Conservation (phyloP, 1,284 basidiomycete species). For the Puccinia novopanici region DNA sequence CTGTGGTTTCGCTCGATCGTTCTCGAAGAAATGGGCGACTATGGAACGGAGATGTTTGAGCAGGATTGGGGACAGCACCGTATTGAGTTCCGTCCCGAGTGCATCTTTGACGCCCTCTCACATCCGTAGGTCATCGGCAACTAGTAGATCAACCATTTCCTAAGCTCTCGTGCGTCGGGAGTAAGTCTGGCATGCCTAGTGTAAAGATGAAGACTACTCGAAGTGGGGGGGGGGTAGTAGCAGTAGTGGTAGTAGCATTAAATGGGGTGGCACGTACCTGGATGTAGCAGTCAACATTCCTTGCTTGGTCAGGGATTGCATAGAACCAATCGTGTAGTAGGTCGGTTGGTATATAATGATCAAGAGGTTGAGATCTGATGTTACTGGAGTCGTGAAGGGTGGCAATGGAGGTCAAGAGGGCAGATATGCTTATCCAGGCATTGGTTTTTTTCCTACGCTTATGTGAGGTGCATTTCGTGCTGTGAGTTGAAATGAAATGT, state of each 20-base stretch:
- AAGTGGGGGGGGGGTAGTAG: too few relatives aligned
- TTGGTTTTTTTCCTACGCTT: constrained; percentile 40
- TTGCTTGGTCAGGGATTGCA: too few relatives aligned
- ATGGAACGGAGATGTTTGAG: too few relatives aligned
- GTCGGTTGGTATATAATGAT: constrained; percentile 36
- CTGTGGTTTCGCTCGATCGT: too few relatives aligned
- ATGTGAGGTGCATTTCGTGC: background rate
- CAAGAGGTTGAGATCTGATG: constrained; percentile 7
- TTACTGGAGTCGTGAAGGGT: constrained; percentile 23
- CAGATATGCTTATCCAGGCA: constrained; percentile 48
- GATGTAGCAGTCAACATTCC: too few relatives aligned
- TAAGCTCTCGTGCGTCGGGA: constrained; percentile 53
- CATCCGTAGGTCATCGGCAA: constrained; percentile 67
- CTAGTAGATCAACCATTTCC: constrained; percentile 71
- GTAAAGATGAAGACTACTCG: too few relatives aligned
- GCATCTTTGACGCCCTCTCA: constrained; percentile 78
- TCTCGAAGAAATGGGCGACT: too few relatives aligned
- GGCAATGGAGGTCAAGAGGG: constrained; percentile 47
- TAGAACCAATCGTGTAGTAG: constrained; percentile 46
- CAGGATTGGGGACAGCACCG: too few relatives aligned
- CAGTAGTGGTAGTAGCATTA: background rate
- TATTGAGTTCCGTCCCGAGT: too few relatives aligned
- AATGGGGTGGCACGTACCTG: constrained; percentile 6
- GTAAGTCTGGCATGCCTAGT: background rate
- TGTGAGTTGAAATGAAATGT: background rate